Percentiles rank a stretch among this genome's conserved stretches.
phyloP scores from a whole-genome alignment of 2,329 filamentous ascomycete species.

The Ilyonectria mors-panacis region DNA sequence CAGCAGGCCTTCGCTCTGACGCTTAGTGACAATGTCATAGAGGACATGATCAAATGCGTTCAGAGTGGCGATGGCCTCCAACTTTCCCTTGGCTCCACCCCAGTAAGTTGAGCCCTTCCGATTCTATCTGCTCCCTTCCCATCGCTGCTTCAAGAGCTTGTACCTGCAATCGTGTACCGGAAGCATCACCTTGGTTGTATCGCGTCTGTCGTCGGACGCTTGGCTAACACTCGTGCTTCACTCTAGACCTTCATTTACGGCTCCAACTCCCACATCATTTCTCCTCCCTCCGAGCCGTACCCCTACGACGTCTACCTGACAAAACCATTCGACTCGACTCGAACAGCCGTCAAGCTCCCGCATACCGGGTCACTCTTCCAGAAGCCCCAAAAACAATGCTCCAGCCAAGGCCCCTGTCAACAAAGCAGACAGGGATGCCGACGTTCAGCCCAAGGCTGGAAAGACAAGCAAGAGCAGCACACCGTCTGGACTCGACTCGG shows the following conservation, averaged over 20 bases:
- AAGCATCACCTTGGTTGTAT: background rate
- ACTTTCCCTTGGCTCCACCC: slow-evolving; percentile 70
- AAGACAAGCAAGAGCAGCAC: slow-evolving; percentile 53
- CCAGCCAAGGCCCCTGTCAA: slow-evolving; percentile 44
- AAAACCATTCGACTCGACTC: slow-evolving; percentile 63
- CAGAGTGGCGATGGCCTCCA: slow-evolving; percentile 70
- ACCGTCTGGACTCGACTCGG: slow-evolving; percentile 63
- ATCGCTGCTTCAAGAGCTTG: background rate
- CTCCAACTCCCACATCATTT: slow-evolving; percentile 63
- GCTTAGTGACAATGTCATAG: slow-evolving; percentile 71
- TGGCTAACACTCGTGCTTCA: slow-evolving; percentile 34
- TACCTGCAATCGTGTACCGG: background rate
- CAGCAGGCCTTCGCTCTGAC: slow-evolving; percentile 71
- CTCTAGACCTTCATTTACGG: slow-evolving; percentile 69
- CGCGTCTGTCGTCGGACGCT: background rate
- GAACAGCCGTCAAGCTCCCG: slow-evolving; percentile 64
- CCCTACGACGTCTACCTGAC: slow-evolving; percentile 72
- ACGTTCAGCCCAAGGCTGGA: slow-evolving; percentile 50
- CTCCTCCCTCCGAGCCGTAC: slow-evolving; percentile 60
- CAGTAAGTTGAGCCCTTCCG: slow-evolving; percentile 64
- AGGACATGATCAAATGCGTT: slow-evolving; percentile 74
- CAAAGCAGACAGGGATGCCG: slow-evolving; percentile 51
- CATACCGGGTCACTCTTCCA: slow-evolving; percentile 67
- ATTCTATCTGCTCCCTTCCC: background rate
- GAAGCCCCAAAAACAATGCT: slow-evolving; percentile 53